Evolutionary conservation across 1,284 basidiomycete species (phyloP), one percentile per base, ranked within the genome.

Genomic region (Cryptococcus jaspeensis): DNA sequence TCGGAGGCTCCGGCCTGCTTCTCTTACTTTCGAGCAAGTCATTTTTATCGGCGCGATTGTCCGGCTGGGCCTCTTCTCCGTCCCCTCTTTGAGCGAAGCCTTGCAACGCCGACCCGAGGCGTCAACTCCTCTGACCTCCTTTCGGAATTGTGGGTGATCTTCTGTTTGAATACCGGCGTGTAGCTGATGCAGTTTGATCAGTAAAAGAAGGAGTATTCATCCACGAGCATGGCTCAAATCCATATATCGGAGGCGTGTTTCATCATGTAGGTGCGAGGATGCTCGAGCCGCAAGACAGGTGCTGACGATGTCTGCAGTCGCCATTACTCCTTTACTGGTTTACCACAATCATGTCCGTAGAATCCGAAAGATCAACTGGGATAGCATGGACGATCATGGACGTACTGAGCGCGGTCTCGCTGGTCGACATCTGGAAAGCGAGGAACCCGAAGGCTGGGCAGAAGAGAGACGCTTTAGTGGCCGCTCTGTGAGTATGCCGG

Each of bases 141-240:
- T 88, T 42, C 59, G 74, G 20, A 69, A 69, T 44, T 56, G 77
- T 77, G 36, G 56, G 75, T 68, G 0, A 4, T 23, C 1, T 45
- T 20, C 20, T 50, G 16, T 1, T 40, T 18, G 13, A 25, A 37
- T n/a, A 39, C 15, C 40, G n/a, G 12, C 38, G 13, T 23, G 22
- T 15, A 41, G 50, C 38, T 54, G 25, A 47, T 40, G 18, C 1
- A 11, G n/a, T 43, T 57, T 23, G 38, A 44, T 50, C 62, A 95
- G 92, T 96, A 57, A 84, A 86, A 67, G 93, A 96, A 76, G 92
- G 92, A 2, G 81, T 92, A 9, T 91, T 87, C 74, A 81, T 95
- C 13, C 86, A 85, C 63, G 77, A 81, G 37, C 80, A 87, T 75
- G 85, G 84, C 5, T 78, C 89, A 32, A 85, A 94, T 70, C 92